A percentile compares a stretch with the other conserved stretches of the same genome.
Conservation (phyloP, 202 grass and related monocot genomes). For the Eragrostis tef region DNA sequence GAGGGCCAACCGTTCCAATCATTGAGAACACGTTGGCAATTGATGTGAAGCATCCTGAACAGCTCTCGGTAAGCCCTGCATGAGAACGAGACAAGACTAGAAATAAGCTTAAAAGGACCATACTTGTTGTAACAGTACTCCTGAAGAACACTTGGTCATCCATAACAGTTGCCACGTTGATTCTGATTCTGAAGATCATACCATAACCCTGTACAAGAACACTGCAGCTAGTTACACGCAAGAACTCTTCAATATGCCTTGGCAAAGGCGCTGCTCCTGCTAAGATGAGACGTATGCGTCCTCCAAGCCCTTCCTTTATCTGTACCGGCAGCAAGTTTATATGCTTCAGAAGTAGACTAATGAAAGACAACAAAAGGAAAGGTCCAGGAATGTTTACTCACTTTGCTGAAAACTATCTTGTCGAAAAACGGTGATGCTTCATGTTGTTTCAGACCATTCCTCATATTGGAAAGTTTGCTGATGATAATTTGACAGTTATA, state of each 20-base stretch:
- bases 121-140: not conserved
- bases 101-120: not conserved
- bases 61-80: conserved; percentile 93
- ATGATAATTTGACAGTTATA: conserved; percentile 11
- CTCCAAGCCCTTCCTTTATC: conserved; percentile 86
- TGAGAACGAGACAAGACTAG: conserved; percentile 7
- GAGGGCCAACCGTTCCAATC: conserved; percentile 84
- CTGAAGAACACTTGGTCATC: not conserved
- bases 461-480: conserved; percentile 84
- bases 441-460: conserved; percentile 78
- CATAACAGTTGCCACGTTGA: not conserved
- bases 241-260: conserved; percentile 85
- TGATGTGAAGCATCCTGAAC: conserved; percentile 84
- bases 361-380: not conserved
- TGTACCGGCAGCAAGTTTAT: conserved; percentile 18
- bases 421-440: conserved; percentile 96
- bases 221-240: conserved; percentile 77
- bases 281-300: conserved; percentile 73
- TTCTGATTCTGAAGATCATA: conserved; percentile 34
- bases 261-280: conserved; percentile 89
- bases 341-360: not conserved
- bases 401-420: conserved; percentile 86
- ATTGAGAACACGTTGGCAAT: conserved; percentile 81
- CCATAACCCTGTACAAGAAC: conserved; percentile 94
- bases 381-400: conserved; percentile 27